Evolutionary conservation across 2,329 filamentous ascomycete genomes (phyloP).

Genomic region (Exophiala viscosa): DNA sequence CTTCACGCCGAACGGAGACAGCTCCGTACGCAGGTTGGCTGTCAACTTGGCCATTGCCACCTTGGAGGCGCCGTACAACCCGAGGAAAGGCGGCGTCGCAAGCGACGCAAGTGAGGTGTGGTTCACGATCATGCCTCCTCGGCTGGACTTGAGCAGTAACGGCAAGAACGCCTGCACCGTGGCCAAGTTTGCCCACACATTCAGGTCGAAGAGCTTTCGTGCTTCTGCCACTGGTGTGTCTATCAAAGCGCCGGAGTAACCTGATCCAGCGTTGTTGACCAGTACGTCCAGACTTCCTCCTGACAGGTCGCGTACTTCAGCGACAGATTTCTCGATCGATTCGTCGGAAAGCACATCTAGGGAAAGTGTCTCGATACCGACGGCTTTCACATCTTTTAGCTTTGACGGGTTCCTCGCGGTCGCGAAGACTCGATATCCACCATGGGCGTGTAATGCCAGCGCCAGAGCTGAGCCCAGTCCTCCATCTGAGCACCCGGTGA

Average conservation of each 20-base stretch:
- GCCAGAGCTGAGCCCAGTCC: constrained; percentile 42
- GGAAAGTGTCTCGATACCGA: constrained; percentile 30
- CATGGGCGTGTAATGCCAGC: constrained; percentile 34
- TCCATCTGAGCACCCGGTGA: constrained; percentile 35
- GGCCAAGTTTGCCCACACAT: constrained; percentile 38
- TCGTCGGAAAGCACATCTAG: constrained; percentile 33
- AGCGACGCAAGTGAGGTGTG: constrained; percentile 26
- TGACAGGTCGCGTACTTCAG: constrained; percentile 25
- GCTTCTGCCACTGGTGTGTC: constrained; percentile 32
- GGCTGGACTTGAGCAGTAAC: constrained; percentile 10
- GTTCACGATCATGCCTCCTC: constrained; percentile 27
- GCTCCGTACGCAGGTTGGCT: constrained; percentile 42
- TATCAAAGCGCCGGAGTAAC: constrained; percentile 27
- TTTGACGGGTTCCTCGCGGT: constrained; percentile 40
- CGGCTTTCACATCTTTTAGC: constrained; percentile 26
- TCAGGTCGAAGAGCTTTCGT: constrained; percentile 39
- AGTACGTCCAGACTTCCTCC: constrained; percentile 39
- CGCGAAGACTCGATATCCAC: constrained; percentile 38
- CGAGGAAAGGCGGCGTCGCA: constrained; percentile 32
- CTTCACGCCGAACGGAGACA: constrained; percentile 30
- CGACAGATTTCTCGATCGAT: constrained; percentile 31
- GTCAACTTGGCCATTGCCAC: constrained; percentile 56
- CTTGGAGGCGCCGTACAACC: constrained; percentile 42
- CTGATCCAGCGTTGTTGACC: constrained; percentile 46
- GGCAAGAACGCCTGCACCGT: constrained; percentile 34